Conservation (phyloP, 768 basidiomycete genomes). For the Infundibulicybe gibba region DNA sequence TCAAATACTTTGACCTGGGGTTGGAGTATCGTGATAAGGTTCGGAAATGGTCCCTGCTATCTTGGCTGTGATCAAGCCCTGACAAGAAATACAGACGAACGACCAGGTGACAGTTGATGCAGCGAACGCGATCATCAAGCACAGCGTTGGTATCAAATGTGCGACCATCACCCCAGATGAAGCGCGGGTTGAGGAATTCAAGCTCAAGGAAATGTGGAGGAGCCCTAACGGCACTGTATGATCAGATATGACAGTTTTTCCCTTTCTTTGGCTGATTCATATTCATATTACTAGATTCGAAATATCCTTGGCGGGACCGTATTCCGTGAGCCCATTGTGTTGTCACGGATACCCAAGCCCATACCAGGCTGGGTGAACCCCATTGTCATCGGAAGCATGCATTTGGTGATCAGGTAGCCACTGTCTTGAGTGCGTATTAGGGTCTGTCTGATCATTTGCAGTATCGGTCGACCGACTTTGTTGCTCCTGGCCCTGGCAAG, state of each 20-base stretch:
- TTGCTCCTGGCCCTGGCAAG: slow-evolving; percentile 88
- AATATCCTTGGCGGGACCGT: slow-evolving; percentile 97
- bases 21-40: slow-evolving; percentile 87
- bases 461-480: slow-evolving; percentile 90
- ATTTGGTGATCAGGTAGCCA: slow-evolving; percentile 83
- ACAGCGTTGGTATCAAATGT: slow-evolving; percentile 96
- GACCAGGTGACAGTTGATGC: slow-evolving; percentile 89
- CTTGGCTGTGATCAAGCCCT: background rate
- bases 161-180: slow-evolving; percentile 98
- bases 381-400: slow-evolving; percentile 95
- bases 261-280: background rate
- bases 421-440: background rate
- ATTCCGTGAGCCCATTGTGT: slow-evolving; percentile 95
- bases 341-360: slow-evolving; percentile 82
- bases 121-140: slow-evolving; percentile 87
- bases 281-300: slow-evolving; percentile 55
- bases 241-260: slow-evolving; percentile 6
- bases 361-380: slow-evolving; percentile 95
- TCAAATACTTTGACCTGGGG: slow-evolving; percentile 97
- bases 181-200: slow-evolving; percentile 90
- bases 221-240: slow-evolving; percentile 89
- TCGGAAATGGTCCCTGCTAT: slow-evolving; percentile 7
- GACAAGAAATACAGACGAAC: slow-evolving; percentile 57
- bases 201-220: slow-evolving; percentile 96
- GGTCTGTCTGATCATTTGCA: slow-evolving; percentile 19